Conservation (phyloP, 768 basidiomycete genomes). For the Lentinus tigrinus region DNA sequence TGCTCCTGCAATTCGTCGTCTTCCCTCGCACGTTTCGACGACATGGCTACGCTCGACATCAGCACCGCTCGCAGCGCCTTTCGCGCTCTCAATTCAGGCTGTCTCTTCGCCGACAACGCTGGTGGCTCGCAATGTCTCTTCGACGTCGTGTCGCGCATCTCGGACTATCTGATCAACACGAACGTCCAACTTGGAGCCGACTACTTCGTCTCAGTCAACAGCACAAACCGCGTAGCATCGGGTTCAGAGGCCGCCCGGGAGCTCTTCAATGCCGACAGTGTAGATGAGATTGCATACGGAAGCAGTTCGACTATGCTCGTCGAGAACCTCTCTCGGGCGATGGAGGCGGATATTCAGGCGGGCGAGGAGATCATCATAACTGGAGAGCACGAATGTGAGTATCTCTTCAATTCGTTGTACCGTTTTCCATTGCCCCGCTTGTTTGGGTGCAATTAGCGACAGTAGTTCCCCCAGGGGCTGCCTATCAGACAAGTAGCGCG, state of each 20-base stretch:
- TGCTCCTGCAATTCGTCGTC: too few species aligned
- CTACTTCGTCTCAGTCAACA: conserved; percentile 56
- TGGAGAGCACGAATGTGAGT: conserved; percentile 73
- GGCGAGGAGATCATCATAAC: conserved; percentile 81
- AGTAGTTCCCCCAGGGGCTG: too few species aligned
- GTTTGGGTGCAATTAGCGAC: too few species aligned
- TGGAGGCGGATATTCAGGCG: conserved; percentile 51
- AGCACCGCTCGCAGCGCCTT: conserved; percentile 56
- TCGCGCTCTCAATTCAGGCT: conserved; percentile 58
- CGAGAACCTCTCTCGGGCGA: conserved; percentile 64
- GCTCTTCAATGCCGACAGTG: conserved; percentile 63
- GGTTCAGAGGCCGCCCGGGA: conserved; percentile 52
- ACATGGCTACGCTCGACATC: conserved; percentile 31
- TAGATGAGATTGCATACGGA: conserved; percentile 65
- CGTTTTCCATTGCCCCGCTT: background rate
- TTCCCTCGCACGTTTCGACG: background rate
- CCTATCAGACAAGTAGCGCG: too few species aligned
- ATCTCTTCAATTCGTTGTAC: background rate
- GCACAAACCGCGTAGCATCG: conserved; percentile 50
- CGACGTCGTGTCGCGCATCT: conserved; percentile 55
- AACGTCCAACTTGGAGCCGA: conserved; percentile 76
- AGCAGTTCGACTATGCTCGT: conserved; percentile 66
- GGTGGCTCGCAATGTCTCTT: conserved; percentile 68
- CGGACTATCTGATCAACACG: conserved; percentile 67
- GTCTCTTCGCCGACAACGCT: conserved; percentile 74